These are phyloP conservation scores for Diplodia corticola DNA, from an alignment of 2,329 filamentous ascomycete species.

Conservation along the genomic window DNA sequence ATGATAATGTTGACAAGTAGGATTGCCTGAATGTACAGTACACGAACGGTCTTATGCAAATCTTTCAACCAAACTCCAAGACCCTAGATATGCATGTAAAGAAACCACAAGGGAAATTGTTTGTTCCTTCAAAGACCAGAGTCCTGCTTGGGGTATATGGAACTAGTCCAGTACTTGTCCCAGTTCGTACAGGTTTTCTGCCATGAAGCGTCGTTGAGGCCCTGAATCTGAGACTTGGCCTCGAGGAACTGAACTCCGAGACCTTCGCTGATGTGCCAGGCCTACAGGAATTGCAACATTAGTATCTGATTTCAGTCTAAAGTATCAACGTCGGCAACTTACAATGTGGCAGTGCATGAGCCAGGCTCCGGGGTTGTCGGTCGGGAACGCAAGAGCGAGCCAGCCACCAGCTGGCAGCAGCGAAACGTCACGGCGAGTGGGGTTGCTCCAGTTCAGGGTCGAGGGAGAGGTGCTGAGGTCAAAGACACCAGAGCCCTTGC, in stretches of 20 bases:
- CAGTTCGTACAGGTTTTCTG: slow-evolving; percentile 37
- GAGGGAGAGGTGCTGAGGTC: slow-evolving; percentile 24
- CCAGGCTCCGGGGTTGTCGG: slow-evolving; percentile 50
- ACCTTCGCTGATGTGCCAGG: slow-evolving; percentile 63
- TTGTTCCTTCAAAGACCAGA: slow-evolving; percentile 31
- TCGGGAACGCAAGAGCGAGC: slow-evolving; percentile 52
- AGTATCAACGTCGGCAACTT: not conserved
- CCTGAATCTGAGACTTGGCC: slow-evolving; percentile 36
- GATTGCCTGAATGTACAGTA: not conserved
- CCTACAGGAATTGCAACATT: slow-evolving; percentile 26
- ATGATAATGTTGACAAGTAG: not conserved
- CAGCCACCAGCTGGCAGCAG: slow-evolving; percentile 37
- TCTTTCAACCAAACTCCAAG: not conserved
- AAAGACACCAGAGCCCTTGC: slow-evolving; percentile 35
- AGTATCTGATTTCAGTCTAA: not conserved
- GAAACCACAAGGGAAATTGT: not conserved
- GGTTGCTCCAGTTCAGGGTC: slow-evolving; percentile 37
- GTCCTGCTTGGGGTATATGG: slow-evolving; percentile 33
- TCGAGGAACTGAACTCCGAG: slow-evolving; percentile 57
- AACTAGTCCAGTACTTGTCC: slow-evolving; percentile 35
- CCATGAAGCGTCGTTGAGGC: slow-evolving; percentile 29
- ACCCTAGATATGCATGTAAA: not conserved
- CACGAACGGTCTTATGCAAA: not conserved
- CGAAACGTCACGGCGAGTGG: slow-evolving; percentile 34
- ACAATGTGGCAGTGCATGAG: slow-evolving; percentile 32